Evolutionary conservation across 352 stramenopile genomes (phyloP).

Genomic region (Poterioochromonas sp.): DNA sequence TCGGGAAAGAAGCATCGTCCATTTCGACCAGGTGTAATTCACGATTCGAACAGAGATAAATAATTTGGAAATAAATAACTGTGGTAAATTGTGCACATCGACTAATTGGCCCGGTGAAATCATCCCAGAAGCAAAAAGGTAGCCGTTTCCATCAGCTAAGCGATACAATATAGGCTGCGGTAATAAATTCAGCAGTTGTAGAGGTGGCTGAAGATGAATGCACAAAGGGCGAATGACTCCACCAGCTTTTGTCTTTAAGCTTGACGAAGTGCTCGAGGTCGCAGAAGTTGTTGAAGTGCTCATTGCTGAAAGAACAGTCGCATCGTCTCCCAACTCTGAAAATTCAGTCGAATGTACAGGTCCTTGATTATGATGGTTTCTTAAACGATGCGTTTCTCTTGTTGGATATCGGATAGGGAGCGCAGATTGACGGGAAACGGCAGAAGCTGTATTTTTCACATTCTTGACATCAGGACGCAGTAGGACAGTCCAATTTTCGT

Average conservation of each 20-base stretch:
- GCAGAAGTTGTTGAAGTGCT: background rate
- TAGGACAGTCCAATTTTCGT: background rate
- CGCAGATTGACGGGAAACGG: background rate
- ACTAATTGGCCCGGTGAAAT: slow-evolving; percentile 9
- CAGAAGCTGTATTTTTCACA: background rate
- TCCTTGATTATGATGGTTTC: no score
- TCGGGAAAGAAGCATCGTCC: background rate
- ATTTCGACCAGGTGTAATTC: slow-evolving; percentile 26
- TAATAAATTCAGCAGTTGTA: slow-evolving; percentile 17
- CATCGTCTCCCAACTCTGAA: background rate
- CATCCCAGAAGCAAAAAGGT: background rate
- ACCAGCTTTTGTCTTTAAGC: background rate
- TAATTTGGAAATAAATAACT: background rate
- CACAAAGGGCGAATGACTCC: background rate
- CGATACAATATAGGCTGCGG: slow-evolving; percentile 22
- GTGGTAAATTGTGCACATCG: background rate
- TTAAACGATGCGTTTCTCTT: background rate
- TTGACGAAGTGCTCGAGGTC: background rate
- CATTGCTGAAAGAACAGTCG: background rate
- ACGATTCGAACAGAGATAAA: slow-evolving; percentile 15
- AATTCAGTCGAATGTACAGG: no score
- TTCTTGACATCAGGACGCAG: background rate
- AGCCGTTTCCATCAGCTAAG: background rate
- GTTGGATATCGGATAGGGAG: background rate
- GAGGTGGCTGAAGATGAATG: background rate